Evolutionary conservation across 163 green algal species (phyloP).

Genomic region (Prototheca cutis): DNA sequence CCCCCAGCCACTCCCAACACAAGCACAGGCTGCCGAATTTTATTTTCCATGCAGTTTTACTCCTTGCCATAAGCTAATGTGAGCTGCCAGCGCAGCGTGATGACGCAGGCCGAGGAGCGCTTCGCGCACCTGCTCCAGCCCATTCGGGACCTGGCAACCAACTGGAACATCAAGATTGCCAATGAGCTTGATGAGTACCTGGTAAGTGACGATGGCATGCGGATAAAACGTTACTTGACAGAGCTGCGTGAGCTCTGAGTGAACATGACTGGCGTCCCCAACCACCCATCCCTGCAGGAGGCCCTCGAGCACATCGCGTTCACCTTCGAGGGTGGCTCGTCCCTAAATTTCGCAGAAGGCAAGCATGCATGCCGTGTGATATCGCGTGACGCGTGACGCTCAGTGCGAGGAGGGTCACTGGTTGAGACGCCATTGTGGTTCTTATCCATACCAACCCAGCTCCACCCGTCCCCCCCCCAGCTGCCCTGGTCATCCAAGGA

Average conservation of each 20-base stretch:
- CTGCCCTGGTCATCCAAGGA: constrained; percentile 76
- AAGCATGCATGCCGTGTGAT: not conserved
- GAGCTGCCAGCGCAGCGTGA: too few relatives aligned
- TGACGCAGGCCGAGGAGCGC: constrained; percentile 1
- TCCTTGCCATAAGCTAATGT: too few relatives aligned
- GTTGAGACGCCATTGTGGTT: not conserved
- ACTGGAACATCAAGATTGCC: constrained; percentile 80
- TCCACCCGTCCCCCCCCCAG: constrained; percentile 19
- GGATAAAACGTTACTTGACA: not conserved
- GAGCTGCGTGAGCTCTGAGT: too few relatives aligned
- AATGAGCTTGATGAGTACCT: constrained; percentile 81
- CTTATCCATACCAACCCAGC: not conserved
- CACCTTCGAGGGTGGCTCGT: constrained; percentile 39
- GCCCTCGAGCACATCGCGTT: constrained; percentile 65
- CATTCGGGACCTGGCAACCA: constrained; percentile 70
- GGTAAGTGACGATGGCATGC: constrained; percentile 5
- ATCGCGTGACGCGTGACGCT: too few relatives aligned
- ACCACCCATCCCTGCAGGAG: constrained; percentile 27
- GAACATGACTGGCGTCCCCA: not conserved
- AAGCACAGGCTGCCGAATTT: too few relatives aligned
- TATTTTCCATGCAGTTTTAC: too few relatives aligned
- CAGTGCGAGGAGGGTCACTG: too few relatives aligned
- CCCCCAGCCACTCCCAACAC: too few relatives aligned
- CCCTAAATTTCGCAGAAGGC: constrained; percentile 77
- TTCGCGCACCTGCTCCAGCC: constrained; percentile 70